These are phyloP conservation scores for Fusarium sp. DNA, from an alignment of 2,329 filamentous ascomycete genomes.

Conservation along the genomic window DNA sequence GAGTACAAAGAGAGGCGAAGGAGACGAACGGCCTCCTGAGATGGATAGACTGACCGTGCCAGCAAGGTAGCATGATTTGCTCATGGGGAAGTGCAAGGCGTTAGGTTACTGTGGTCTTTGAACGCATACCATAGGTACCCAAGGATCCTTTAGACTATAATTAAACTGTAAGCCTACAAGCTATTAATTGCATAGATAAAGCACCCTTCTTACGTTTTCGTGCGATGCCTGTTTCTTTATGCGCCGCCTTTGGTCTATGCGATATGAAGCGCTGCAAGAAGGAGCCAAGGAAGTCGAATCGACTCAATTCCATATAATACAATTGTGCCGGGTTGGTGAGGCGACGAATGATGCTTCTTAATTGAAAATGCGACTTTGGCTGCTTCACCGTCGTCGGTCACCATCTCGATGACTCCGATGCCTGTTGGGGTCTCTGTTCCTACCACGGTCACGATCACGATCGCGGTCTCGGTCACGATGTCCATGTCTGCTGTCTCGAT, in stretches of 20 bases:
- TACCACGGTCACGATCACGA: slow-evolving; percentile 43
- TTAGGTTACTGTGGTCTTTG: slow-evolving; percentile 22
- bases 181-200: background rate
- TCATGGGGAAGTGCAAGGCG: slow-evolving; percentile 24
- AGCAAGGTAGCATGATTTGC: slow-evolving; percentile 24
- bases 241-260: slow-evolving; percentile 22
- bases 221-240: background rate
- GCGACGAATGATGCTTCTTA: background rate
- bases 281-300: slow-evolving; percentile 3
- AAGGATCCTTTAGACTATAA: slow-evolving; percentile 24
- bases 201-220: slow-evolving; percentile 20
- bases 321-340: slow-evolving; percentile 7
- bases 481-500: slow-evolving; percentile 55
- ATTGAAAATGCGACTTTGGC: background rate
- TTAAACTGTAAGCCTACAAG: slow-evolving; percentile 37
- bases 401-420: slow-evolving; percentile 44
- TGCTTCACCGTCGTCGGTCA: slow-evolving; percentile 42
- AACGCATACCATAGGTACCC: slow-evolving; percentile 30
- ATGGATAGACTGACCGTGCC: slow-evolving; percentile 24
- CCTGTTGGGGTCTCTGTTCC: slow-evolving; percentile 39
- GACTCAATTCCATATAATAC: background rate
- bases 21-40: background rate
- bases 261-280: slow-evolving; percentile 1
- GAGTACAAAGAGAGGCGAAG: slow-evolving; percentile 1
- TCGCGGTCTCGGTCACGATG: slow-evolving; percentile 51